Conservation (phyloP, 352 stramenopile genomes). For the Blastocystis hominis region DNA sequence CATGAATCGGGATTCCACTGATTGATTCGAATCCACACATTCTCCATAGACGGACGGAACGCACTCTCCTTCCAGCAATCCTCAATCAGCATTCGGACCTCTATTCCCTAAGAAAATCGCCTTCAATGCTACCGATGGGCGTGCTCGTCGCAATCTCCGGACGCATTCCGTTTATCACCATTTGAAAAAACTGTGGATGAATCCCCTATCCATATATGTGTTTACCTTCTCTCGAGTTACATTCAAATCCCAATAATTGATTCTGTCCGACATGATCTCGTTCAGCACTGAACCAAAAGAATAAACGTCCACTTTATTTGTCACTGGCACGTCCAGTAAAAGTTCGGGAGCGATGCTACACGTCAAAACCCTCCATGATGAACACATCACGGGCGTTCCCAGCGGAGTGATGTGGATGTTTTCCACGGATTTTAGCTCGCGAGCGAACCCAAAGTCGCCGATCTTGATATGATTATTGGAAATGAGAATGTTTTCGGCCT, state of each 20-base stretch:
- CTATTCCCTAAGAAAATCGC: neutral
- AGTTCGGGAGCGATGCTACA: constrained; percentile 22
- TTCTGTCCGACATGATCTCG: constrained; percentile 7
- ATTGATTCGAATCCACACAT: neutral
- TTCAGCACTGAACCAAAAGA: constrained; percentile 30
- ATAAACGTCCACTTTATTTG: neutral
- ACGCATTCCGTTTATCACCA: neutral
- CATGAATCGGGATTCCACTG: neutral
- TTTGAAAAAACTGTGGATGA: neutral
- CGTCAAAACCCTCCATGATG: neutral
- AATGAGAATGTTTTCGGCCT: constrained; percentile 17
- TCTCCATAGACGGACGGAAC: neutral
- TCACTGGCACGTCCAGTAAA: neutral
- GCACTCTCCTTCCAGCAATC: neutral
- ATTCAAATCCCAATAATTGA: neutral
- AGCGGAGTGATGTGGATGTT: neutral
- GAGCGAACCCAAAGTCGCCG: neutral
- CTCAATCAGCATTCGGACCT: neutral
- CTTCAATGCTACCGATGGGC: neutral
- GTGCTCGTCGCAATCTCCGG: neutral
- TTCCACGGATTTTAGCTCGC: neutral
- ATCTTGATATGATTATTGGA: constrained; percentile 26
- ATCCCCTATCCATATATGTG: no score
- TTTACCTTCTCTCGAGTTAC: neutral
- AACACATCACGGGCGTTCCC: neutral